phyloP scores from a whole-genome alignment of 75 land plant genomes.

The Cunninghamia lanceolata region DNA sequence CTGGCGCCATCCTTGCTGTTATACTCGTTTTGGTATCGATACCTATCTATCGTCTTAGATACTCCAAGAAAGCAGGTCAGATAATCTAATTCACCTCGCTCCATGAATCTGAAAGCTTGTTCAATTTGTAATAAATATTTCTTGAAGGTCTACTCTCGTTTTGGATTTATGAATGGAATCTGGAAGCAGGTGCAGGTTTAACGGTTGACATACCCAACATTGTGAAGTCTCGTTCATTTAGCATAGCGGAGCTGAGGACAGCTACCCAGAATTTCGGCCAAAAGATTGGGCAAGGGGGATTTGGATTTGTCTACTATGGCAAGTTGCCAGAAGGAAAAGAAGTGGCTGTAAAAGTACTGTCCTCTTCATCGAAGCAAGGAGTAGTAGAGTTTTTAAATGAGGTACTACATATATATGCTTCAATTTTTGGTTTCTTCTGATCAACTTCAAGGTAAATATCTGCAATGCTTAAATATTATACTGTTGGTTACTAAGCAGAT shows the following conservation, averaged over 20 bases:
- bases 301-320: constrained; percentile 10
- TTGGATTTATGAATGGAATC: background rate
- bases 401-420: background rate
- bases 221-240: background rate
- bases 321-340: constrained; percentile 22
- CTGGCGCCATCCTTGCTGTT: background rate
- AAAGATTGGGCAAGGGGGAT: background rate
- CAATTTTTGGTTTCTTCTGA: background rate
- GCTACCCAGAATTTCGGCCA: background rate
- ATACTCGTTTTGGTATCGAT: background rate
- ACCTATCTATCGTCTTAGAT: background rate
- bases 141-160: background rate
- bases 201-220: background rate
- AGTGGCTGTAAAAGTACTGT: constrained; percentile 37
- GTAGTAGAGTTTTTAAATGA: constrained; percentile 35
- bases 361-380: constrained; percentile 29
- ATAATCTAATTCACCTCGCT: background rate
- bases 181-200: background rate
- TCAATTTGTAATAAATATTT: background rate
- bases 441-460: background rate
- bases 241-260: background rate
- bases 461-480: background rate
- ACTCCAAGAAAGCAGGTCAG: background rate
- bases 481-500: constrained; percentile 25
- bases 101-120: background rate